A percentile compares a stretch with the other conserved stretches of the same genome.
phyloP scores from a whole-genome alignment of 192 early-diverging fungal species.

The Diversispora eburnea region DNA sequence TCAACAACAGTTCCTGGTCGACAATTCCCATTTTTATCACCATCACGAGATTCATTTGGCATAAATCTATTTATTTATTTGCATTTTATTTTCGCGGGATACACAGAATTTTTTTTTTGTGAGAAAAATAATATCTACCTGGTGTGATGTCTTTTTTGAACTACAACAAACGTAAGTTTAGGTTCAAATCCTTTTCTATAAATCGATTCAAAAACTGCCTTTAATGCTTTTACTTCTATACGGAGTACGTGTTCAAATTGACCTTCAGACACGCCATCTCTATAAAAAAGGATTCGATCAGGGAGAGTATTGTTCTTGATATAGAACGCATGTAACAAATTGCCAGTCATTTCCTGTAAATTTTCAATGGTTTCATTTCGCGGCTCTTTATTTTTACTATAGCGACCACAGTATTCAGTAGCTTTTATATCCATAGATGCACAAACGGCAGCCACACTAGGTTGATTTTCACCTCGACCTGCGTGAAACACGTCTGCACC shows the following conservation, averaged over 20 bases:
- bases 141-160: slow-evolving; percentile 85
- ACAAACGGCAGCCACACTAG: slow-evolving; percentile 23
- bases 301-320: slow-evolving; percentile 55
- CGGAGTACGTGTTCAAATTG: slow-evolving; percentile 46
- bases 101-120: not conserved
- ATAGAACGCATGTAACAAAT: slow-evolving; percentile 62
- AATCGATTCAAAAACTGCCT: slow-evolving; percentile 51
- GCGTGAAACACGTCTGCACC: slow-evolving; percentile 93
- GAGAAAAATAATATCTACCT: slow-evolving; percentile 25
- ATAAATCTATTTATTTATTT: slow-evolving; percentile 54
- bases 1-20: slow-evolving; percentile 76
- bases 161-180: slow-evolving; percentile 71
- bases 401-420: slow-evolving; percentile 49
- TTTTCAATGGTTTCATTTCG: slow-evolving; percentile 61
- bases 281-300: slow-evolving; percentile 73
- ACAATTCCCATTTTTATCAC: slow-evolving; percentile 73
- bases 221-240: slow-evolving; percentile 3
- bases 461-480: slow-evolving; percentile 48
- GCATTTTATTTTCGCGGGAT: not conserved
- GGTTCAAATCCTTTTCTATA: slow-evolving; percentile 62
- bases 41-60: slow-evolving; percentile 51
- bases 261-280: slow-evolving; percentile 82
- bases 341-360: slow-evolving; percentile 55
- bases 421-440: slow-evolving; percentile 56
- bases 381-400: slow-evolving; percentile 60